Percentiles rank a stretch among this genome's conserved stretches.
phyloP scores from a whole-genome alignment of 129 eudicot genomes.

The Lactuca sativa region DNA sequence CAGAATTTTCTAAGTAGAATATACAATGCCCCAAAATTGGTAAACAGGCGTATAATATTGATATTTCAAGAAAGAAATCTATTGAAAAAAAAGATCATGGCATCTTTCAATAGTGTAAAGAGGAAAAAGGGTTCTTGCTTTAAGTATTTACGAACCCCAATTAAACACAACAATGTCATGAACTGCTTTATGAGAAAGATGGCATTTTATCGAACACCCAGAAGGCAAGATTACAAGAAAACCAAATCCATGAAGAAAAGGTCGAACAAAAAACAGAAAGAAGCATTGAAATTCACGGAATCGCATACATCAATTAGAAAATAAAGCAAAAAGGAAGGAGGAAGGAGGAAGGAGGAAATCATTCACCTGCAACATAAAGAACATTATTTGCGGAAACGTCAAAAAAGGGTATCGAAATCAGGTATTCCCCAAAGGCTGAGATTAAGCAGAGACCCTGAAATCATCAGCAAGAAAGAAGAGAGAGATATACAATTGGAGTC shows the following conservation, averaged over 20 bases:
- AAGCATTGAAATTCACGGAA: constrained; percentile 4
- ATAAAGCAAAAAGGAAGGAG: background rate
- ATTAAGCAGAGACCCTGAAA: constrained; percentile 46
- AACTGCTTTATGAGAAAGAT: background rate
- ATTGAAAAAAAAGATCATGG: background rate
- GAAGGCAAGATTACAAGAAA: constrained; percentile 6
- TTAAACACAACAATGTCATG: background rate
- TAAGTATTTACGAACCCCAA: constrained; percentile 10
- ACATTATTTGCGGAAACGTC: constrained; percentile 25
- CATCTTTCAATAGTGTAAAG: background rate
- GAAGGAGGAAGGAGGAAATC: background rate
- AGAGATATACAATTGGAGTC: background rate
- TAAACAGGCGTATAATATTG: background rate
- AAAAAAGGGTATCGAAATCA: constrained; percentile 23
- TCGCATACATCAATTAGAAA: background rate
- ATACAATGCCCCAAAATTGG: constrained; percentile 21
- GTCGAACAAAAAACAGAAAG: constrained; percentile 7
- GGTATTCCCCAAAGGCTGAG: constrained; percentile 21
- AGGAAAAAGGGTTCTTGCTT: background rate
- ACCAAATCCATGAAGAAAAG: constrained; percentile 7
- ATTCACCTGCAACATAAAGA: constrained; percentile 32
- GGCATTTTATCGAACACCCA: constrained; percentile 26
- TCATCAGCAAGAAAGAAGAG: constrained; percentile 23
- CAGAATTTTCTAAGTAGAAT: background rate
- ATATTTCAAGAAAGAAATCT: constrained; percentile 14